Evolutionary conservation across 768 basidiomycete species (phyloP).

Genomic region (Sporobolomyces pararoseus): DNA sequence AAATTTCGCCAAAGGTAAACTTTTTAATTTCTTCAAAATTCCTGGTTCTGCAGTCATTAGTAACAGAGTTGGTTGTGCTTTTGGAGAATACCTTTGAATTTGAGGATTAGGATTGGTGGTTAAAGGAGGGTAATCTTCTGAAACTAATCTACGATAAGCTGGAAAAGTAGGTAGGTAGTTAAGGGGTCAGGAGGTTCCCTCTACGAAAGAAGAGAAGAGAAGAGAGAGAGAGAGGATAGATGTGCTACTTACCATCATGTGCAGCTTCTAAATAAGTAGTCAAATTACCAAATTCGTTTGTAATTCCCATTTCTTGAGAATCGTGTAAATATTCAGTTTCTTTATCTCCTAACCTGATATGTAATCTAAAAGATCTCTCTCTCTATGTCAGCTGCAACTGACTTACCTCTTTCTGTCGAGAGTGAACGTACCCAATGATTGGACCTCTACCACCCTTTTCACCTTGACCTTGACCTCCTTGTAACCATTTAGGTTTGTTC

Average conservation of each 20-base stretch:
- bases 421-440: conserved; percentile 3
- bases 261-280: conserved; percentile 29
- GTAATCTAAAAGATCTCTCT: conserved; percentile 1
- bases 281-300: conserved; percentile 30
- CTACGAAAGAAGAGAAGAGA: background rate
- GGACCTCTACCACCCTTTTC: conserved; percentile 6
- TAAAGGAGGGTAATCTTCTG: conserved; percentile 10
- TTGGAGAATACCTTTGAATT: conserved; percentile 24
- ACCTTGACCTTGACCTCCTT: no score
- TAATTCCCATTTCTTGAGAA: conserved; percentile 31
- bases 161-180: background rate
- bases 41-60: conserved; percentile 33
- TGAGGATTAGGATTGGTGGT: background rate
- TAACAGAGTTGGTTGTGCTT: conserved; percentile 25
- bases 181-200: background rate
- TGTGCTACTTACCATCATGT: conserved; percentile 6
- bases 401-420: no score
- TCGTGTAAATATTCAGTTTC: conserved; percentile 34
- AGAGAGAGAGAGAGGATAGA: no score
- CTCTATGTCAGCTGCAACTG: no score
- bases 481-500: background rate
- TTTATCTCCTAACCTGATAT: conserved; percentile 31
- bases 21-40: background rate
- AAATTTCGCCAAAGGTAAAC: conserved; percentile 1
- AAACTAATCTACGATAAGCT: conserved; percentile 33